Evolutionary conservation across 2,329 filamentous ascomycete species (phyloP).

Genomic region (Arthroderma sp.): DNA sequence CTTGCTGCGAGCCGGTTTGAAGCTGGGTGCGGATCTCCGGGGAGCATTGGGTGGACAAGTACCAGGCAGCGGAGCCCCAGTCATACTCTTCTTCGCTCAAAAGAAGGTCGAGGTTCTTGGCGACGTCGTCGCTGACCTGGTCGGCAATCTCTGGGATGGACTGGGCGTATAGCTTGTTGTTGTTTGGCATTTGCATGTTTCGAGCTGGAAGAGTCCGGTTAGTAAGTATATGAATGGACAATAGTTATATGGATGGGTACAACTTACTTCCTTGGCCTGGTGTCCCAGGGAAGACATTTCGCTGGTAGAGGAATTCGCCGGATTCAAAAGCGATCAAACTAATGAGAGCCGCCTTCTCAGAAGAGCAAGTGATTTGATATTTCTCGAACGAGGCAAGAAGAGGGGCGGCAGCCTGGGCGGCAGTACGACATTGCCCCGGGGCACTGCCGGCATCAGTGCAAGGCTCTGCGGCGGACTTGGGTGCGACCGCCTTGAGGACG

Average conservation of each 20-base stretch:
- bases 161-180: constrained; percentile 42
- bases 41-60: constrained; percentile 42
- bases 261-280: constrained; percentile 38
- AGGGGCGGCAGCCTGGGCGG: constrained; percentile 45
- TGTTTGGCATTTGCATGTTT: constrained; percentile 49
- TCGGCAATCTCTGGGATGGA: constrained; percentile 32
- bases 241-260: not conserved
- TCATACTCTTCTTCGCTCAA: constrained; percentile 35
- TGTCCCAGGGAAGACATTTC: constrained; percentile 44
- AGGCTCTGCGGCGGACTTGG: constrained; percentile 31
- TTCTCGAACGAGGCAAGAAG: constrained; percentile 44
- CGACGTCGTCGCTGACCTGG: constrained; percentile 24
- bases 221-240: not conserved
- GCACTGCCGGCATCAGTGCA: constrained; percentile 37
- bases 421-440: constrained; percentile 51
- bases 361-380: constrained; percentile 42
- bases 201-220: constrained; percentile 28
- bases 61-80: constrained; percentile 51
- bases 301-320: constrained; percentile 55
- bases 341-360: constrained; percentile 56
- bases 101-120: constrained; percentile 38
- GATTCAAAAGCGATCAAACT: constrained; percentile 61
- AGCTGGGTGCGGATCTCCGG: constrained; percentile 32
- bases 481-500: constrained; percentile 36
- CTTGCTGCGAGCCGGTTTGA: constrained; percentile 33